Evolutionary conservation across 2,329 filamentous ascomycete genomes (phyloP).

Genomic region (Bimuria novae-zelandiae): DNA sequence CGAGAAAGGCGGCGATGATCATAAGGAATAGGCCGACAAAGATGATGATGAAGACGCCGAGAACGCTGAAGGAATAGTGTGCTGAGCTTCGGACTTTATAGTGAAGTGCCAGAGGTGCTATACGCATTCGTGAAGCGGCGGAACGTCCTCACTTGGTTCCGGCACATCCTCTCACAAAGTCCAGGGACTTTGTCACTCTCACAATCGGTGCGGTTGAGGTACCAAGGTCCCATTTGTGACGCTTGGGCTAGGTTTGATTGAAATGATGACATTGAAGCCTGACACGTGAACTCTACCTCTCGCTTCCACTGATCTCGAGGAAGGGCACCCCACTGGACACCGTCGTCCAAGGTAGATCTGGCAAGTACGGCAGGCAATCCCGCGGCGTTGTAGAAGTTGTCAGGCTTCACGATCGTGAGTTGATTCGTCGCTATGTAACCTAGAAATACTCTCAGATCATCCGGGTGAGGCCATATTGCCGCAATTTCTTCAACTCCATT

Average conservation of each 20-base stretch:
- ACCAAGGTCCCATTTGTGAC: not conserved
- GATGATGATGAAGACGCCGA: conserved; percentile 14
- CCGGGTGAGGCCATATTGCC: not conserved
- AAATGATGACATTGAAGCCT: conserved; percentile 10
- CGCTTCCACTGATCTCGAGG: conserved; percentile 17
- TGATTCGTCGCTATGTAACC: not conserved
- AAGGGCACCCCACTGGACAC: conserved; percentile 4
- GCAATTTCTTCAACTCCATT: not conserved
- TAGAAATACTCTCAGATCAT: not conserved
- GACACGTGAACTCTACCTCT: conserved; percentile 17
- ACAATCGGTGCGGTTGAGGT: not conserved
- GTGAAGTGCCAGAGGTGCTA: not conserved
- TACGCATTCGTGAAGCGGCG: not conserved
- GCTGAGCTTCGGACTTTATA: conserved; percentile 13
- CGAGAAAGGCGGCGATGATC: conserved; percentile 6
- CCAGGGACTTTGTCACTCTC: not conserved
- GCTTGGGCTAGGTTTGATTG: conserved; percentile 12
- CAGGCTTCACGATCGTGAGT: conserved; percentile 1
- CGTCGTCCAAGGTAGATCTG: conserved; percentile 1
- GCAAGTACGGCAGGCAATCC: conserved; percentile 6
- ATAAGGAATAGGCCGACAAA: conserved; percentile 9
- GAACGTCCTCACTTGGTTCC: conserved; percentile 3
- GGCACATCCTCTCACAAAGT: conserved; percentile 2
- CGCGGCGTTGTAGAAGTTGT: not conserved
- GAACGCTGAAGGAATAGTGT: conserved; percentile 18